Conservation (phyloP, 306 rosid species). For the Dicorynia guianensis region DNA sequence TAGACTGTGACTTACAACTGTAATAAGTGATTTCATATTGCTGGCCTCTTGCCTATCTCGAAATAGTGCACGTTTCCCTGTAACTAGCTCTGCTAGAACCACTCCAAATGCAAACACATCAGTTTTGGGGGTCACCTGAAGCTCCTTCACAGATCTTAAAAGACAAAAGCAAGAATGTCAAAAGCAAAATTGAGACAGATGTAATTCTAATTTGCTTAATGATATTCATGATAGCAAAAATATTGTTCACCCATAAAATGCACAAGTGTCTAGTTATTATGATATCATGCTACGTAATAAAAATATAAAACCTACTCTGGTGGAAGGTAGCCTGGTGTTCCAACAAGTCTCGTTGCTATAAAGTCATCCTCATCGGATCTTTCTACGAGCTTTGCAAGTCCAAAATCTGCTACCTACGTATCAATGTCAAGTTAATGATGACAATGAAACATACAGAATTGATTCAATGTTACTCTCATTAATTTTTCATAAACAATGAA, state of each 20-base stretch:
- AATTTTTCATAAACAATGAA: constrained; percentile 7
- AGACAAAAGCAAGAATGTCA: constrained; percentile 10
- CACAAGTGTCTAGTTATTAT: background rate
- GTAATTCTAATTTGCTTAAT: background rate
- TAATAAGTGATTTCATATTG: constrained; percentile 64
- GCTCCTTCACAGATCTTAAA: constrained; percentile 81
- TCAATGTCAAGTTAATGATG: constrained; percentile 22
- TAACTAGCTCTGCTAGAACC: constrained; percentile 77
- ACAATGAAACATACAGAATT: background rate
- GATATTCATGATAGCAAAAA: background rate
- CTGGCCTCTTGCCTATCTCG: constrained; percentile 64
- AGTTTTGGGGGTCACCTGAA: constrained; percentile 80
- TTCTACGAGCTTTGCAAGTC: constrained; percentile 78
- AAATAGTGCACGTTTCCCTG: constrained; percentile 76
- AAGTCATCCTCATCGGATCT: constrained; percentile 74
- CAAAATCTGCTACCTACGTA: constrained; percentile 83
- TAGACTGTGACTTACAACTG: constrained; percentile 58
- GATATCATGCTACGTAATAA: background rate
- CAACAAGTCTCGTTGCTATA: constrained; percentile 78
- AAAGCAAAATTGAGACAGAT: background rate
- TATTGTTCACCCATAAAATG: constrained; percentile 13
- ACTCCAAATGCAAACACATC: constrained; percentile 96
- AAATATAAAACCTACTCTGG: constrained; percentile 71
- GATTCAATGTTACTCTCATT: constrained; percentile 21
- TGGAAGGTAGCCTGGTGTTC: constrained; percentile 97